phyloP scores from a whole-genome alignment of 345 rosid genomes.

The Jatropha curcas region DNA sequence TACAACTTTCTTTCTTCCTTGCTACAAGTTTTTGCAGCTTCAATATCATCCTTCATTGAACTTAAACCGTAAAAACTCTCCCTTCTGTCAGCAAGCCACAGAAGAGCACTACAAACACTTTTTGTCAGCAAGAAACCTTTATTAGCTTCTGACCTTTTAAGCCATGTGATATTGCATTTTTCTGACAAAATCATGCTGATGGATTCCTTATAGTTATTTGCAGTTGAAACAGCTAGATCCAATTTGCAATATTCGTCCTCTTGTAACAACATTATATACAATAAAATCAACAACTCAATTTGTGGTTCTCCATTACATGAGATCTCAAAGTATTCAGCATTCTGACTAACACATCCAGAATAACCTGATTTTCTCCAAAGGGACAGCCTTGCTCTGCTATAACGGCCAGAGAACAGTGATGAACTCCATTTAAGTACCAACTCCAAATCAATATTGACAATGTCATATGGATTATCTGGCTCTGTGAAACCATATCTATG shows the following conservation, averaged over 20 bases:
- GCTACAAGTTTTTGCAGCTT: slow-evolving; percentile 37
- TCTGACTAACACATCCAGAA: slow-evolving; percentile 60
- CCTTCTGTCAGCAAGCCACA: slow-evolving; percentile 60
- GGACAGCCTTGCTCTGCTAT: slow-evolving; percentile 63
- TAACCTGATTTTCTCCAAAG: slow-evolving; percentile 68
- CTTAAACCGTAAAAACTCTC: slow-evolving; percentile 56
- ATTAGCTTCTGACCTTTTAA: slow-evolving; percentile 35
- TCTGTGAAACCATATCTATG: slow-evolving; percentile 95
- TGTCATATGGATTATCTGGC: slow-evolving; percentile 62
- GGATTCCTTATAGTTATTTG: slow-evolving; percentile 24
- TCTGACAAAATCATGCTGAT: slow-evolving; percentile 36
- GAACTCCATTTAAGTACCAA: slow-evolving; percentile 69
- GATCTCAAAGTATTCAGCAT: slow-evolving; percentile 78
- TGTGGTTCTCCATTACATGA: slow-evolving; percentile 72
- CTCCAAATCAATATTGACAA: slow-evolving; percentile 83
- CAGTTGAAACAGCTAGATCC: slow-evolving; percentile 49
- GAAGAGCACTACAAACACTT: slow-evolving; percentile 61
- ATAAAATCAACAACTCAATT: slow-evolving; percentile 58
- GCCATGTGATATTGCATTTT: slow-evolving; percentile 30
- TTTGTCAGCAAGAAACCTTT: slow-evolving; percentile 52
- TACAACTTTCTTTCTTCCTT: slow-evolving; percentile 53
- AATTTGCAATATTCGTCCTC: slow-evolving; percentile 48
- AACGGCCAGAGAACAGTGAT: slow-evolving; percentile 56
- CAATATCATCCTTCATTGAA: slow-evolving; percentile 49
- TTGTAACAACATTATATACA: slow-evolving; percentile 58